phyloP scores from a whole-genome alignment of 2,329 filamentous ascomycete genomes.

The Ilyonectria mors-panacis region DNA sequence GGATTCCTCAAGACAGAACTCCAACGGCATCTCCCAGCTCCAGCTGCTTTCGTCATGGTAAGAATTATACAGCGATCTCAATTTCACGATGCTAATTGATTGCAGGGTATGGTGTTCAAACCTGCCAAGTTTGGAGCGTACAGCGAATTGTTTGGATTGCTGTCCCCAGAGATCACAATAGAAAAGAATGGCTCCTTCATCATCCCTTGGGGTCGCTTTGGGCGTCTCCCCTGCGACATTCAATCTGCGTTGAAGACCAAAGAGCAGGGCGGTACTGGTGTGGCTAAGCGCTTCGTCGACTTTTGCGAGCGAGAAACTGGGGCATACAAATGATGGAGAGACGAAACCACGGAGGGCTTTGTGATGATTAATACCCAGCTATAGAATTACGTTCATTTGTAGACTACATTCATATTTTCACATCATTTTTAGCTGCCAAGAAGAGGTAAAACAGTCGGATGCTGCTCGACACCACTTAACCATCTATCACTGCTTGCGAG shows the following conservation, averaged over 20 bases:
- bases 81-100: background rate
- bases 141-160: slow-evolving; percentile 39
- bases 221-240: slow-evolving; percentile 32
- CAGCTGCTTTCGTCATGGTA: slow-evolving; percentile 39
- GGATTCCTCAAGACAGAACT: slow-evolving; percentile 41
- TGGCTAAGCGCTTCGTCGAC: slow-evolving; percentile 24
- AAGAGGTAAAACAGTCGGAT: background rate
- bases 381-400: background rate
- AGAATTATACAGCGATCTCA: background rate
- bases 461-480: slow-evolving; percentile 7
- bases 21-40: slow-evolving; percentile 36
- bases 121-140: slow-evolving; percentile 38
- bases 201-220: slow-evolving; percentile 37
- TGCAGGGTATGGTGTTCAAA: slow-evolving; percentile 38
- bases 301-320: slow-evolving; percentile 37
- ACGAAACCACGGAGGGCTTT: background rate
- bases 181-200: slow-evolving; percentile 36
- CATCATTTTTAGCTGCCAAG: background rate
- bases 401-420: background rate
- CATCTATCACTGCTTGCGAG: slow-evolving; percentile 1
- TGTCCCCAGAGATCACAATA: slow-evolving; percentile 35
- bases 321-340: slow-evolving; percentile 8
- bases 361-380: background rate
- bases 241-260: slow-evolving; percentile 27
- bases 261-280: slow-evolving; percentile 24